Percentiles rank a stretch among this genome's conserved stretches.
Conservation (phyloP, 129 eudicot species). For the Flaveria sonorensis region DNA sequence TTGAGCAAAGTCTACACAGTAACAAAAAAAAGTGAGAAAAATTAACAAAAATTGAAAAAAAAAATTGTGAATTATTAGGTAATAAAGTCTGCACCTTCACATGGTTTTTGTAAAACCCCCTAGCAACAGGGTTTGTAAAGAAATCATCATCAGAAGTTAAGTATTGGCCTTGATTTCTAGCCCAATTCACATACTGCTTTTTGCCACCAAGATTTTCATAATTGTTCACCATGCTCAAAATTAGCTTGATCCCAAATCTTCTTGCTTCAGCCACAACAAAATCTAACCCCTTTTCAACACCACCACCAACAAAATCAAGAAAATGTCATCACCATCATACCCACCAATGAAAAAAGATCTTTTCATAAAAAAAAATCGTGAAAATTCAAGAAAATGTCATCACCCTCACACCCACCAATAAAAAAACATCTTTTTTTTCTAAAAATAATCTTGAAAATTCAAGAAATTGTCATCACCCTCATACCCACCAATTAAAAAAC, state of each 20-base stretch:
- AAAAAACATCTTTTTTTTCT: not conserved
- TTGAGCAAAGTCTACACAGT: conserved; percentile 73
- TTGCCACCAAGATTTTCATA: conserved; percentile 89
- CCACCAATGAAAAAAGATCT: conserved; percentile 20
- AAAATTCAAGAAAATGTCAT: conserved; percentile 2
- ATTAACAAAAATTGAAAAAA: not conserved
- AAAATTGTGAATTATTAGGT: not conserved
- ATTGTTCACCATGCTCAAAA: conserved; percentile 83
- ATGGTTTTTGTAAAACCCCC: conserved; percentile 87
- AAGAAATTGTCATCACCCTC: not conserved
- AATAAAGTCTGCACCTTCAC: conserved; percentile 47
- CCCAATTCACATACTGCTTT: conserved; percentile 98
- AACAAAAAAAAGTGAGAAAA: conserved; percentile 5
- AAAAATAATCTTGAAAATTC: not conserved
- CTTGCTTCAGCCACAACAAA: conserved; percentile 96
- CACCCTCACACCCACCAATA: conserved; percentile 11
- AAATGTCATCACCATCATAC: conserved; percentile 25
- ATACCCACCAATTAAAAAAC: not conserved
- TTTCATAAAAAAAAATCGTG: not conserved
- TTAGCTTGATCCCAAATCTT: conserved; percentile 81
- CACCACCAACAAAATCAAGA: conserved; percentile 20
- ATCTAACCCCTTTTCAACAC: conserved; percentile 76
- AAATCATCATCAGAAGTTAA: conserved; percentile 85
- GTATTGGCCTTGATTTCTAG: conserved; percentile 81
- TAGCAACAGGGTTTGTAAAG: conserved; percentile 73